Base-by-base conservation (phyloP, 495 filamentous ascomycete genomes). In the Aspergillus campestris region DNA sequence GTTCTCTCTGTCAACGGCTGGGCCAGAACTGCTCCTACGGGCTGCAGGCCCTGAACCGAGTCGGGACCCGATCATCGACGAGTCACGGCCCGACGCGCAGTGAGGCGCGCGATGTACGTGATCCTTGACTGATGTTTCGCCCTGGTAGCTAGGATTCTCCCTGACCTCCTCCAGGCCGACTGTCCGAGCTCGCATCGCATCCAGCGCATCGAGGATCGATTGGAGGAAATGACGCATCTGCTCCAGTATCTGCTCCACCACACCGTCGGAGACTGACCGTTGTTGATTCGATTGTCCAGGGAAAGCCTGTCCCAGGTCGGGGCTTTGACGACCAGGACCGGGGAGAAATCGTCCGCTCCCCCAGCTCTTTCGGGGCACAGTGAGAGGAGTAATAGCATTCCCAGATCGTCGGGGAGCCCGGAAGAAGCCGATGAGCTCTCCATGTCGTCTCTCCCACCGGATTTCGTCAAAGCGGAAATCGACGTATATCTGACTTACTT, bases 1-100 rank as follows among this genome's bases (percentile, higher is more conserved):
- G 65, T 34, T 66, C 65, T 28, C 44, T 62, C n/a, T 69, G 65
- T 31, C 47, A 60, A 29, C 53, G 65, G 28, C 38, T 69, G 36
- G 58, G 62, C 3, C 64, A 69, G 46, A 31, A 33, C 3, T 69
- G 65, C 40, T 37, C 46, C n/a, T 70, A 69, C 33, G 64, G 36
- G 12, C 9, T 48, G n/a, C 54, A 56, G 45, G 37, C 47, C 4
- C 18, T 9, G 3, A 45, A 0, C 30, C 35, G 18, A 45, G 10
- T 18, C 37, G 43, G n/a, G 13, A 24, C 45, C 5, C 5, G 14
- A 8, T 5, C 38, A n/a, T 36, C 45, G 7, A 15, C 45, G 1
- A 37, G 10, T 14, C 15, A 11, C 13, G 31, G 14, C 3, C 45
- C 41, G 11, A 30, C 34, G 6, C 29, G n/a, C 11, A 12, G n/a